Evolutionary conservation across 352 stramenopile genomes (phyloP).

Genomic region (Phytopythium vexans): DNA sequence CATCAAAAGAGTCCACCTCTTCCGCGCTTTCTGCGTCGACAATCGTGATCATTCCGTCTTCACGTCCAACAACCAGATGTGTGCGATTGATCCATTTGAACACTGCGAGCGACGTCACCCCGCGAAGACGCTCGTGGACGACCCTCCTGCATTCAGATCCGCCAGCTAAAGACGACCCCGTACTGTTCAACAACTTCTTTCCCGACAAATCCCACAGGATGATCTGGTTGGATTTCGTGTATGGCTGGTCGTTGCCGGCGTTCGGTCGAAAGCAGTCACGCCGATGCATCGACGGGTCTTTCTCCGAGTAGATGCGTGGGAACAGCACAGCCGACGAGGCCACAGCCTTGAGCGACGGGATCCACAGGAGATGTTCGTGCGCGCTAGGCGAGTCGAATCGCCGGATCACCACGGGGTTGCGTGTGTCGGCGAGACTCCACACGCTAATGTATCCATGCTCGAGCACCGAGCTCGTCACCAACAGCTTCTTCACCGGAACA

Average conservation of each 20-base stretch:
- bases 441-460: constrained; percentile 49
- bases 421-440: constrained; percentile 49
- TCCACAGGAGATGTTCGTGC: constrained; percentile 59
- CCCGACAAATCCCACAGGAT: constrained; percentile 53
- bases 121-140: constrained; percentile 47
- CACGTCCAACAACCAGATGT: constrained; percentile 43
- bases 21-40: constrained; percentile 46
- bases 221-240: constrained; percentile 50
- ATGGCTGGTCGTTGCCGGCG: constrained; percentile 15
- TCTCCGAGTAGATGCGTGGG: constrained; percentile 9
- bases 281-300: not conserved
- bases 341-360: constrained; percentile 48
- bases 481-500: constrained; percentile 29
- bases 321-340: constrained; percentile 48
- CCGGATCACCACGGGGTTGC: constrained; percentile 56
- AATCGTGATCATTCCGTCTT: constrained; percentile 53
- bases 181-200: constrained; percentile 7
- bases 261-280: constrained; percentile 31
- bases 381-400: constrained; percentile 50
- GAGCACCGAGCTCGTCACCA: constrained; percentile 61
- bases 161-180: too few relatives aligned
- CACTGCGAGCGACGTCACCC: constrained; percentile 36
- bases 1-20: constrained; percentile 48
- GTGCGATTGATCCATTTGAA: constrained; percentile 53
- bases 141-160: constrained; percentile 5